phyloP scores from a whole-genome alignment of 2,329 filamentous ascomycete genomes.

The Coleophoma crateriformis region DNA sequence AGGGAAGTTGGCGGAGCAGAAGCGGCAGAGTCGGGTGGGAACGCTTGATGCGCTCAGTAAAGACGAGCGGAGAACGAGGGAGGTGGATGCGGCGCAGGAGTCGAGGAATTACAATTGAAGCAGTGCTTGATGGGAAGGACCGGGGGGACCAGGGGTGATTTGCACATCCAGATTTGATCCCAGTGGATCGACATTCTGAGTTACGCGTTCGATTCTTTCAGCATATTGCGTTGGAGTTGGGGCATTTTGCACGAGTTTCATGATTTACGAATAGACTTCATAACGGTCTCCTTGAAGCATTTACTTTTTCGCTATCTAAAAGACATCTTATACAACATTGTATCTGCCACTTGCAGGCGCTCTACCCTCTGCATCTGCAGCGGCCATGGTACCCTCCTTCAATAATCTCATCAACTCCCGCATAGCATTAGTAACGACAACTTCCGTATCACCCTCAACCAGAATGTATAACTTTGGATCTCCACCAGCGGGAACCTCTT shows the following conservation, averaged over 20 bases:
- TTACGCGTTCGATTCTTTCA: not conserved
- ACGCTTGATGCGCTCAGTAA: slow-evolving; percentile 64
- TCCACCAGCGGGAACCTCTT: slow-evolving; percentile 67
- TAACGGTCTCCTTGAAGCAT: no score
- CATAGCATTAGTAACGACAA: slow-evolving; percentile 87
- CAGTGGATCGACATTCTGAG: not conserved
- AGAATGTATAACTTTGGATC: slow-evolving; percentile 97
- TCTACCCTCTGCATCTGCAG: slow-evolving; percentile 78
- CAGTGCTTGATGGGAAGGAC: not conserved
- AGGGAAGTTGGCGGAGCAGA: slow-evolving; percentile 67
- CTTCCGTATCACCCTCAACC: slow-evolving; percentile 93
- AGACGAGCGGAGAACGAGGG: slow-evolving; percentile 55
- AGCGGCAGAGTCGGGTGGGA: slow-evolving; percentile 63
- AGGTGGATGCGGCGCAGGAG: slow-evolving; percentile 59
- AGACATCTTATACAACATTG: slow-evolving; percentile 63
- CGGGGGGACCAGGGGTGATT: not conserved
- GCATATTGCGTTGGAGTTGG: not conserved
- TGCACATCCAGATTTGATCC: not conserved
- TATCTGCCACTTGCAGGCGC: slow-evolving; percentile 79
- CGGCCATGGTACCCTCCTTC: slow-evolving; percentile 85
- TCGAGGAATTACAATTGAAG: slow-evolving; percentile 51
- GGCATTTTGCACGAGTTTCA: not conserved
- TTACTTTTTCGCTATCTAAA: not conserved
- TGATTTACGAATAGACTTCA: no score
- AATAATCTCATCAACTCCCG: slow-evolving; percentile 81